Evolutionary conservation across 805 yeast genomes (phyloP), one percentile per base, ranked within the genome.

Genomic region (Kodamaea lidongshanica): DNA sequence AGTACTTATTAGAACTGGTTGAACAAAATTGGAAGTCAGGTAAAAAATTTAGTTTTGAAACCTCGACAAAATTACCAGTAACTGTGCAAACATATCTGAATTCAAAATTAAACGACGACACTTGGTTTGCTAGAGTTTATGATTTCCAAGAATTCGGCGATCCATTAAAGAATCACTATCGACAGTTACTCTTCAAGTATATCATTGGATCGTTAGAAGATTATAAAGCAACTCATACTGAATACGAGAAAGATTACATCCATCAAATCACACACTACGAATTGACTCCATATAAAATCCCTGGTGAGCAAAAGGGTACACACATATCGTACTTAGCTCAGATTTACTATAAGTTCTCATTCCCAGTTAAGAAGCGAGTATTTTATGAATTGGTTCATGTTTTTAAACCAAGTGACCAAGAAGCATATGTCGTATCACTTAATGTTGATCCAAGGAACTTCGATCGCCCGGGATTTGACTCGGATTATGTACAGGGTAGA

Each of bases 361-460:
- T 54, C 33, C 67, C 67, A 3, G 44, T 63, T 35, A 50, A 50
- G 21, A 46, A 42, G 24, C 44, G 70, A 11, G 46, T 51, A 8
- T 64, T 64, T 39, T 50, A 58, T 39, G 63, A 61, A 36, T 42
- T 58, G 39, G 49, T 63, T 11, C 58, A 52, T 34, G 41, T 63
- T 14, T 42, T 41, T 15, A 34, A 30, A 6, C 34, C 43, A 2
- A 35, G 37, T 13, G 44, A 38, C n/a, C 12, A 14, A 22, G 37
- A 34, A 13, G 54, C 53, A 1, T 52, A 53, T 33, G 58, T 64
- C 6, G 43, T 63, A 20, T 52, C 62, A 4, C 28, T 55, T 28
- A 51, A 64, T 4, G 44, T 60, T n/a, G 48, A 49, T 27, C 62
- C 68, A 2, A 32, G 35, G n/a, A 33, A 30, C 32, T 39, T 43